Conservation (phyloP, 371 early-diverging fungal species). For the Mucor indicus region DNA sequence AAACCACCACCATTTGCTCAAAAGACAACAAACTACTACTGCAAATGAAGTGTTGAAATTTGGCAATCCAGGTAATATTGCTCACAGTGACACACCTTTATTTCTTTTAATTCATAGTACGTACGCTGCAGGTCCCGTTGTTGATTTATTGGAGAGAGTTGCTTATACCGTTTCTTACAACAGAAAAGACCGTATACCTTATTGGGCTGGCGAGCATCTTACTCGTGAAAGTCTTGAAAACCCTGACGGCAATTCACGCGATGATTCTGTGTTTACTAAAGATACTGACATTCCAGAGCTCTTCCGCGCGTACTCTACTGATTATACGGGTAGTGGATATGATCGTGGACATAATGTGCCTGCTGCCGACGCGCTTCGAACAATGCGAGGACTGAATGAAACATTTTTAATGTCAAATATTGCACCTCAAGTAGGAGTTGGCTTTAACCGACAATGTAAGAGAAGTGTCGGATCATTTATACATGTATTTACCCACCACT, state of each 20-base stretch:
- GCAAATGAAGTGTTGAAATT: conserved; percentile 26
- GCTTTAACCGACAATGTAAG: conserved; percentile 81
- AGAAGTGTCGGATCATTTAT: conserved; percentile 27
- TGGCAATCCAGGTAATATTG: conserved; percentile 42
- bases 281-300: conserved; percentile 55
- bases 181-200: conserved; percentile 72
- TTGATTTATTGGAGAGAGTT: conserved; percentile 45
- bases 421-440: conserved; percentile 76
- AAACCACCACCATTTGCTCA: background rate
- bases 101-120: background rate
- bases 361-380: conserved; percentile 67
- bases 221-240: conserved; percentile 57
- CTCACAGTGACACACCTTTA: background rate
- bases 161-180: conserved; percentile 62
- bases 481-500: conserved; percentile 17
- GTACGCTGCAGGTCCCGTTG: conserved; percentile 35
- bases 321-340: conserved; percentile 71
- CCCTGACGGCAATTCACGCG: conserved; percentile 51
- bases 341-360: conserved; percentile 85
- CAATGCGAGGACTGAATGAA: conserved; percentile 67
- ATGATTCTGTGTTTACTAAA: conserved; percentile 61
- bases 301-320: conserved; percentile 62
- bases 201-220: conserved; percentile 82
- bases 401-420: conserved; percentile 78
- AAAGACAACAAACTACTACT: background rate